These are phyloP conservation scores for Pythium chondricola DNA, from an alignment of 352 stramenopile genomes.

Conservation along the genomic window DNA sequence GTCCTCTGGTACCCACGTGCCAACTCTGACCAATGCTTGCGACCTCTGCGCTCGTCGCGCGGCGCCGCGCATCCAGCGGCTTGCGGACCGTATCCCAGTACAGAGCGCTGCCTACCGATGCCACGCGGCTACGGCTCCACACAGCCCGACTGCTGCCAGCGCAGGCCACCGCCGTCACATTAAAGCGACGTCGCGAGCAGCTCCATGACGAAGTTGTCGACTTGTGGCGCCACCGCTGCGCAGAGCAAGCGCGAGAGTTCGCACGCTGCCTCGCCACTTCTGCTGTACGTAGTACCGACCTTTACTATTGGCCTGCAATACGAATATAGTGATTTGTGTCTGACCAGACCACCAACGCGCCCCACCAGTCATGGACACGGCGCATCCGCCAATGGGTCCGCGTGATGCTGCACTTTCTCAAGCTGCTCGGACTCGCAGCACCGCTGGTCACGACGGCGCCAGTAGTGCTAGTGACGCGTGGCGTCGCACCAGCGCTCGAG, in stretches of 20 bases:
- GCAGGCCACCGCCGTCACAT: slow-evolving; percentile 5
- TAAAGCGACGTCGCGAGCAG: slow-evolving; percentile 12
- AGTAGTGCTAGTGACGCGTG: slow-evolving; percentile 27
- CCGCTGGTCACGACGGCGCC: slow-evolving; percentile 43
- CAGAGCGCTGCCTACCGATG: no score
- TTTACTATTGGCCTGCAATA: no score
- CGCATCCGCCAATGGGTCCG: slow-evolving; percentile 40
- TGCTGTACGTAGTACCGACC: slow-evolving; percentile 1
- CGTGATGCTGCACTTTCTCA: slow-evolving; percentile 45
- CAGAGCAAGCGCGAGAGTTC: slow-evolving; percentile 5
- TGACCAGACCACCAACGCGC: no score
- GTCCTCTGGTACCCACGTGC: not conserved
- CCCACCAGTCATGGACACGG: slow-evolving; percentile 17
- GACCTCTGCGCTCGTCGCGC: slow-evolving; percentile 3
- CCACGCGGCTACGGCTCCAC: not conserved
- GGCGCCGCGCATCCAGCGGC: not conserved
- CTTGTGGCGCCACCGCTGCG: slow-evolving; percentile 12
- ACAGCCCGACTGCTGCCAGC: slow-evolving; percentile 2
- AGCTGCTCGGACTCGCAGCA: slow-evolving; percentile 45
- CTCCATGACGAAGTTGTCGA: slow-evolving; percentile 2
- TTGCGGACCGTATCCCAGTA: no score
- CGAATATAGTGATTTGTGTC: no score
- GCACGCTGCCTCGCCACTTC: slow-evolving; percentile 16
- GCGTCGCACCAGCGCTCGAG: slow-evolving; percentile 24
- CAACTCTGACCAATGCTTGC: slow-evolving; percentile 1